Evolutionary conservation across 176 grass and related monocot genomes (phyloP).

Genomic region (Elaeis guineensis): DNA sequence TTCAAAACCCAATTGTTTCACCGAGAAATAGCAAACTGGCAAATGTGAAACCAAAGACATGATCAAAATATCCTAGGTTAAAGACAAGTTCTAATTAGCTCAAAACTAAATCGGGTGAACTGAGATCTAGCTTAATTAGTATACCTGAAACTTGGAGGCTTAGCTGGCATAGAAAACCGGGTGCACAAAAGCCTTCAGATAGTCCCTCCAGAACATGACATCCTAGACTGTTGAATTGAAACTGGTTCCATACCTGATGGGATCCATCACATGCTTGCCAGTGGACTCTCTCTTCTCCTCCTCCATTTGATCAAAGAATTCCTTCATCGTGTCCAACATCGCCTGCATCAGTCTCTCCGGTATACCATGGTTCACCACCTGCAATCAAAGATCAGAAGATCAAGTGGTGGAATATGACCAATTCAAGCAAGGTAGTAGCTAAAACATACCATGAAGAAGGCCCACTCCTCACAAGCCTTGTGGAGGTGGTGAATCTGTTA

Average conservation of each 20-base stretch:
- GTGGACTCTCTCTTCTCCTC: slow-evolving; percentile 38
- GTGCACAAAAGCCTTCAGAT: slow-evolving; percentile 58
- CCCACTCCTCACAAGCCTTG: slow-evolving; percentile 57
- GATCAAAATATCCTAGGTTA: too few relatives aligned
- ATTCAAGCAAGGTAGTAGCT: background rate
- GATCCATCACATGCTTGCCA: slow-evolving; percentile 34
- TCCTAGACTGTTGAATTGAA: slow-evolving; percentile 40
- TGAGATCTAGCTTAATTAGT: too few relatives aligned
- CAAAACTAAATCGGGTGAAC: too few relatives aligned
- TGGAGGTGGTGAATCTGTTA: slow-evolving; percentile 13
- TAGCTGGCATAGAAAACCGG: slow-evolving; percentile 47
- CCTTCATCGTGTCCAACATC: slow-evolving; percentile 14
- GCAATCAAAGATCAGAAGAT: background rate
- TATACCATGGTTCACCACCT: slow-evolving; percentile 70
- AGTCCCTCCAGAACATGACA: slow-evolving; percentile 40
- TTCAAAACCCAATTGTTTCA: too few relatives aligned
- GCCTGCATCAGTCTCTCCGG: slow-evolving; percentile 30
- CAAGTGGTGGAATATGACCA: too few relatives aligned
- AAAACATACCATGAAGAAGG: slow-evolving; percentile 60
- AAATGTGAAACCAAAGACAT: too few relatives aligned
- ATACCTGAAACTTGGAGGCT: slow-evolving; percentile 51
- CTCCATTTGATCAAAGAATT: slow-evolving; percentile 32
- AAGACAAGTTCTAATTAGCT: too few relatives aligned
- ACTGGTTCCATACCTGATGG: slow-evolving; percentile 44
- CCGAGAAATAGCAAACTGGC: too few relatives aligned